phyloP scores from a whole-genome alignment of 352 stramenopile species.

The Blastocystis sp. region DNA sequence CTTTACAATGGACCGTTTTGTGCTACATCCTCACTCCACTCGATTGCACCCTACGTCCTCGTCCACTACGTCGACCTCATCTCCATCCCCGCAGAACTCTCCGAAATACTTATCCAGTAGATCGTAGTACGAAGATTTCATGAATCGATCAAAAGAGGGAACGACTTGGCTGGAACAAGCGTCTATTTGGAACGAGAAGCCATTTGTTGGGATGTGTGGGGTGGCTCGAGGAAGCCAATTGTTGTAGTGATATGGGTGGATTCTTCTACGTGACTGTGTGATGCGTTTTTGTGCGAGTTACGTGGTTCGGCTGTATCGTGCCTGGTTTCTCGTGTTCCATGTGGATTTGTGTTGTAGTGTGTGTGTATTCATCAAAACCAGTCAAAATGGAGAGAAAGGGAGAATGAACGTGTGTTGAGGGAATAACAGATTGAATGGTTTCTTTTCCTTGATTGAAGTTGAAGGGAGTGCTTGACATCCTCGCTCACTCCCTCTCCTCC shows the following conservation, averaged over 20 bases:
- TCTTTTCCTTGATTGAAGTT: background rate
- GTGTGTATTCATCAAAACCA: too few relatives aligned
- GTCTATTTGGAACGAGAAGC: background rate
- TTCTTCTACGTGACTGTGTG: too few relatives aligned
- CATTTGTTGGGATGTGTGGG: background rate
- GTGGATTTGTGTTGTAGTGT: too few relatives aligned
- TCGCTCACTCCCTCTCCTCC: too few relatives aligned
- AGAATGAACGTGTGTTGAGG: too few relatives aligned
- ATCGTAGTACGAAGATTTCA: constrained; percentile 70
- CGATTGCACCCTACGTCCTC: background rate
- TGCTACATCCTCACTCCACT: background rate
- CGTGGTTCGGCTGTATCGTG: too few relatives aligned
- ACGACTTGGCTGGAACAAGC: background rate
- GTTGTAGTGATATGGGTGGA: background rate
- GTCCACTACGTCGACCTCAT: constrained; percentile 19
- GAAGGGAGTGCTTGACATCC: too few relatives aligned
- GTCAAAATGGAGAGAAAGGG: too few relatives aligned
- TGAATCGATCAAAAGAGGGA: background rate
- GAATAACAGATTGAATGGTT: too few relatives aligned
- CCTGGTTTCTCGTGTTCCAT: too few relatives aligned
- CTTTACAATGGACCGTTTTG: background rate
- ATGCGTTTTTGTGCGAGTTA: too few relatives aligned
- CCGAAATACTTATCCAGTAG: constrained; percentile 53
- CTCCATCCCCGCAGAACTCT: constrained; percentile 58
- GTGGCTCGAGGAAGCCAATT: background rate